A percentile compares a stretch with the other conserved stretches of the same genome.
phyloP scores from a whole-genome alignment of 306 rosid species.

The Lablab purpureus region DNA sequence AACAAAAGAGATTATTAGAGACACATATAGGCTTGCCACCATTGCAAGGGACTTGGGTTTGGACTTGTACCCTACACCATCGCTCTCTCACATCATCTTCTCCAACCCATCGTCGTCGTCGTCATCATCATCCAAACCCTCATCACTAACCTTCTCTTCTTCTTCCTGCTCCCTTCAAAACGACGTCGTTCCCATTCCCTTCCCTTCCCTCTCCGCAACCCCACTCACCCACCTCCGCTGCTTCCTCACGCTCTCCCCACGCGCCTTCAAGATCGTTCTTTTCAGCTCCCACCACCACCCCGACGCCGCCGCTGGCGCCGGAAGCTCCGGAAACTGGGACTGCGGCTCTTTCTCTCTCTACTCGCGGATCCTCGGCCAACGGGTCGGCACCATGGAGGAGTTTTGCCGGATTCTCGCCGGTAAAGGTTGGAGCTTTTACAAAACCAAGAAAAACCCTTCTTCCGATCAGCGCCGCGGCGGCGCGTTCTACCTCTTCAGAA shows the following conservation, averaged over 20 bases:
- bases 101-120: constrained; percentile 57
- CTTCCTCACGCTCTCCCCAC: constrained; percentile 59
- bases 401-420: constrained; percentile 69
- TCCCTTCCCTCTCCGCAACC: constrained; percentile 60
- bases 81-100: constrained; percentile 76
- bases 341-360: constrained; percentile 61
- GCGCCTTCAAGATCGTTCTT: constrained; percentile 70
- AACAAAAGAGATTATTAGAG: constrained; percentile 59
- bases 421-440: constrained; percentile 70
- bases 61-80: constrained; percentile 68
- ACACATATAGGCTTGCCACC: constrained; percentile 66
- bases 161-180: constrained; percentile 45
- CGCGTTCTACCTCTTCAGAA: constrained; percentile 61
- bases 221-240: constrained; percentile 62
- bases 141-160: constrained; percentile 44
- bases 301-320: not conserved
- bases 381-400: constrained; percentile 60
- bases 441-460: constrained; percentile 50
- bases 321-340: constrained; percentile 55
- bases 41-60: constrained; percentile 70
- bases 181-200: constrained; percentile 71
- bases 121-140: constrained; percentile 35
- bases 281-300: constrained; percentile 40
- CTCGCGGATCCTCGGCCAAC: constrained; percentile 54
- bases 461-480: constrained; percentile 45